Evolutionary conservation across 2,329 filamentous ascomycete species (phyloP), one percentile per base, ranked within the genome.

Genomic region (Immersiporthe knoxdaviesiana): DNA sequence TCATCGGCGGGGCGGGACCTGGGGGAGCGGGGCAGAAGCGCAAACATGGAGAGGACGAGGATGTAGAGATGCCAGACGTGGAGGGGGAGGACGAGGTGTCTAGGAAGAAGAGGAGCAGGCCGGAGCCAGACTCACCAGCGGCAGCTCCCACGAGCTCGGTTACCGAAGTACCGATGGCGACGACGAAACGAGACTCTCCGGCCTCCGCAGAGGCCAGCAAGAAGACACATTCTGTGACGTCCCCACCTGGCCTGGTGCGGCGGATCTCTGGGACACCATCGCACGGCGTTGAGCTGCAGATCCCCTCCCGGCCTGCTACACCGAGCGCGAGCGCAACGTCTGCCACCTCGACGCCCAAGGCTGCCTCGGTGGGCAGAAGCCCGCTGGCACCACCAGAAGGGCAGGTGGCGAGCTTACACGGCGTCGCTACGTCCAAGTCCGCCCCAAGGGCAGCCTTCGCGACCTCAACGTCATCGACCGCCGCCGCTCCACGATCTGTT

Each of bases 221-320:
- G 68, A 66, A 41, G 73, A 74, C 59, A 14, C 3, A 37, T 14
- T 14, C 73, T 68, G 37, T 39, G 10, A 72, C 72, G 6, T 81
- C 81, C n/a, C 83, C 84, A 12, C 82, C 84, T 8, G 76, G 78
- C 3, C 74, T 84, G 62, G 75, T 77, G 21, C 82, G 85, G 32
- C 82, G 83, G 62, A 80, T 82, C 1, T 88, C 86, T 1, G 80
- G 81, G 14, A 86, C 85, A 6, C 87, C 85, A 0, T 81, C 81
- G 0, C 83, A 87, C 44, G 87, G 85, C 70, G 80, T 88, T 63
- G 88, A 90, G 78, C 83, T 90, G 50, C 84, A 87, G 73, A 90
- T 91, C 61, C 87, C 88, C 16, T 90, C 88, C 1, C 82, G 88
- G 50, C 88, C 88, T 2, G 88, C 88, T 2, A 90, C 88, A 3